Conservation (phyloP, 306 rosid species). For the Coriaria nepalensis region DNA sequence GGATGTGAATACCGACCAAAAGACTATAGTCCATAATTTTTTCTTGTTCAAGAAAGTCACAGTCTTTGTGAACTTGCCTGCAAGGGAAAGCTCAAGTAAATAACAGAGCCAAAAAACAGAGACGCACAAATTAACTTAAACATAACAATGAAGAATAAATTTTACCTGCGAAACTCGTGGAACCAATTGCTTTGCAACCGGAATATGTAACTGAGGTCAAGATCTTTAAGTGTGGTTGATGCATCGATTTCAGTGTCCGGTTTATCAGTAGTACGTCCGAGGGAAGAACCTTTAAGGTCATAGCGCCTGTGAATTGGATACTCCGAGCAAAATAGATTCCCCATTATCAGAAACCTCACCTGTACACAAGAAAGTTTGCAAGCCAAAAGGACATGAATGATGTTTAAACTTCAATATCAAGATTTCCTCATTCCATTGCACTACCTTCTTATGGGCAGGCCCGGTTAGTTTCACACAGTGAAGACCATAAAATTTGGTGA, state of each 20-base stretch:
- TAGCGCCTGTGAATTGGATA: constrained; percentile 62
- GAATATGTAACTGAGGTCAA: constrained; percentile 73
- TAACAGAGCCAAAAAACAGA: background rate
- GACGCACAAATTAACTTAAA: background rate
- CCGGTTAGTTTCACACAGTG: constrained; percentile 82
- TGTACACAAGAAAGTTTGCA: constrained; percentile 16
- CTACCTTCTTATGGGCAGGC: constrained; percentile 77
- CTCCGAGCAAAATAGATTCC: constrained; percentile 77
- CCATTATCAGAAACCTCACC: constrained; percentile 97
- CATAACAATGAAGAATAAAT: background rate
- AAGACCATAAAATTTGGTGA: constrained; percentile 80
- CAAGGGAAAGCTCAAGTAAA: constrained; percentile 9
- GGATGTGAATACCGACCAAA: constrained; percentile 85
- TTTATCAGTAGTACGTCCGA: constrained; percentile 71
- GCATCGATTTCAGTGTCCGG: constrained; percentile 66
- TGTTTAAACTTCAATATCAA: background rate
- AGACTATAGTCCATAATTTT: constrained; percentile 95
- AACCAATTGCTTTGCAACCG: constrained; percentile 74
- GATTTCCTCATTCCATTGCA: constrained; percentile 5
- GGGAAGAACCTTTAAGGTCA: constrained; percentile 89
- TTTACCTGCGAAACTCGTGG: constrained; percentile 74
- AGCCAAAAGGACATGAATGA: background rate
- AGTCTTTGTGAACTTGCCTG: constrained; percentile 92
- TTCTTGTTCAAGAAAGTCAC: constrained; percentile 91
- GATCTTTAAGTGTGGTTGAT: constrained; percentile 86